A percentile compares a stretch with the other conserved stretches of the same genome.
phyloP scores from a whole-genome alignment of 768 basidiomycete genomes.

The Mycena floridula region DNA sequence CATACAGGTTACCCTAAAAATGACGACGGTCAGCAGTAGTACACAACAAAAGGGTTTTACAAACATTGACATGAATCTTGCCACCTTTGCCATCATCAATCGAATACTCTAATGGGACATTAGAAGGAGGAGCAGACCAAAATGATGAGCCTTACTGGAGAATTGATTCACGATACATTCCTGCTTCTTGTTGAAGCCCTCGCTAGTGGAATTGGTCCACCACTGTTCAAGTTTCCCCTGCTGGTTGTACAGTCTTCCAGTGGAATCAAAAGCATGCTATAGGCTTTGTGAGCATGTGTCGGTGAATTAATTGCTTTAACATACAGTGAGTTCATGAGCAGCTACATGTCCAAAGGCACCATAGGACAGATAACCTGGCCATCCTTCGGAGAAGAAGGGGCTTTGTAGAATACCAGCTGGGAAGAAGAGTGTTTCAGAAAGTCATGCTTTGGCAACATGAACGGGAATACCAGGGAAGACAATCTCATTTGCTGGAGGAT shows the following conservation, averaged over 20 bases:
- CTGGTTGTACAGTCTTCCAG: conserved; percentile 87
- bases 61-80: conserved; percentile 77
- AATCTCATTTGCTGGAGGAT: conserved; percentile 84
- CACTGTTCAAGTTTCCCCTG: conserved; percentile 82
- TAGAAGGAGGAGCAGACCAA: not conserved
- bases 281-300: not conserved
- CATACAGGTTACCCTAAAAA: conserved; percentile 82
- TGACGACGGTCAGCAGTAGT: too few species aligned
- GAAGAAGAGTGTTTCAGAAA: conserved; percentile 76
- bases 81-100: conserved; percentile 85
- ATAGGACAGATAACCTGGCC: conserved; percentile 87
- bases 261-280: conserved; percentile 87
- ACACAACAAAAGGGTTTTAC: too few species aligned
- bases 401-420: conserved; percentile 93
- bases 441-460: not conserved
- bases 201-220: conserved; percentile 88
- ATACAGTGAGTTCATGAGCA: conserved; percentile 84
- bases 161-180: conserved; percentile 91
- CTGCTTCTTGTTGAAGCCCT: conserved; percentile 76
- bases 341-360: conserved; percentile 92
- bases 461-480: conserved; percentile 5
- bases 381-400: conserved; percentile 82
- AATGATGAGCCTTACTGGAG: conserved; percentile 43
- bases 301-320: conserved; percentile 11
- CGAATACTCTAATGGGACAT: conserved; percentile 40